A percentile compares a stretch with the other conserved stretches of the same genome.
phyloP scores from a whole-genome alignment of 2,329 filamentous ascomycete genomes.

The Paramyrothecium roridum region DNA sequence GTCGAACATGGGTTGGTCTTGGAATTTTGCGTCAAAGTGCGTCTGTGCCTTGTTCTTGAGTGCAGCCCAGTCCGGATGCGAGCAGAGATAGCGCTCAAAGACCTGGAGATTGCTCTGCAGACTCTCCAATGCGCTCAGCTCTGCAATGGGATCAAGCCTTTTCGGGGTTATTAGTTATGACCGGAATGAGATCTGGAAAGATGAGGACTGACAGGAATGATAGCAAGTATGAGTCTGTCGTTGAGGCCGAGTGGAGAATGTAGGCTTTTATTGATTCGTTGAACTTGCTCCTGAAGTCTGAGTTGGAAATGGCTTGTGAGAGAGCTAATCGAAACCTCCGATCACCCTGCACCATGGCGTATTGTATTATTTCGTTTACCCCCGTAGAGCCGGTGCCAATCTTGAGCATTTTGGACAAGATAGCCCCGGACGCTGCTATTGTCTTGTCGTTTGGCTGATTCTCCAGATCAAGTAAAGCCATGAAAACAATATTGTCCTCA shows the following conservation, averaged over 20 bases:
- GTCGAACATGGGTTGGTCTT: neutral
- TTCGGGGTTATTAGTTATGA: neutral
- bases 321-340: neutral
- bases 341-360: neutral
- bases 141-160: neutral
- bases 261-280: neutral
- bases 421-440: neutral
- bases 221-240: neutral
- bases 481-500: neutral
- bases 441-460: neutral
- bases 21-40: neutral
- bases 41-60: neutral
- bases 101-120: neutral
- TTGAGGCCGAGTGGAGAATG: neutral
- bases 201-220: neutral
- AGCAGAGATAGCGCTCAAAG: neutral
- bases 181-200: neutral
- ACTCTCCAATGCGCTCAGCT: neutral
- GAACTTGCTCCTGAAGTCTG: neutral
- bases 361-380: neutral
- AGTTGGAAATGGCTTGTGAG: neutral
- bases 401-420: neutral
- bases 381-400: neutral
- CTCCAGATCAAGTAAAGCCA: neutral
- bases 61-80: neutral